Conservation (phyloP, 2,329 filamentous ascomycete species). For the Beauveria asiatica region DNA sequence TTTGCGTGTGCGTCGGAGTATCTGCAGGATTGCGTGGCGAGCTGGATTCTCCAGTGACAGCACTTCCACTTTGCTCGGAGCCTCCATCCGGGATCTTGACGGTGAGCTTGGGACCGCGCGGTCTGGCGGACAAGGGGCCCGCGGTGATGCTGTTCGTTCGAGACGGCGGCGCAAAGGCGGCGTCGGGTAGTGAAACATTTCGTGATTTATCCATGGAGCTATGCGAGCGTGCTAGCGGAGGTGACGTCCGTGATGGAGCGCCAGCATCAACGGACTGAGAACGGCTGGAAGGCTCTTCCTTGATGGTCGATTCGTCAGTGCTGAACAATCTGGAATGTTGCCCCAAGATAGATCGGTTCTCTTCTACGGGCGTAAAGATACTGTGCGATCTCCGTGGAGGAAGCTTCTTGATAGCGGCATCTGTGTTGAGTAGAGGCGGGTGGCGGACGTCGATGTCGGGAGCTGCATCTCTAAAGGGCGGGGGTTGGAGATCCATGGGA, state of each 20-base stretch:
- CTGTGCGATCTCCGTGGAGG: constrained; percentile 77
- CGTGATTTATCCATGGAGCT: constrained; percentile 36
- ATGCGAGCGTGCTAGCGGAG: constrained; percentile 43
- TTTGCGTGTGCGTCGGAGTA: constrained; percentile 44
- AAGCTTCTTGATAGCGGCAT: constrained; percentile 49
- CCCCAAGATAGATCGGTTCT: constrained; percentile 78
- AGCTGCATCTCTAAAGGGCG: constrained; percentile 42
- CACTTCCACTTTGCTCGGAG: constrained; percentile 65
- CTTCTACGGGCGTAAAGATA: constrained; percentile 96
- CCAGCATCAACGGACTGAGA: constrained; percentile 59
- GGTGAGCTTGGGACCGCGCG: constrained; percentile 70
- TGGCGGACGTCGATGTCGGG: constrained; percentile 39
- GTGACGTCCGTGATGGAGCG: constrained; percentile 43
- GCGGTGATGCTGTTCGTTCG: constrained; percentile 68
- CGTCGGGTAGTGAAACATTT: constrained; percentile 56
- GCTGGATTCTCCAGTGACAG: constrained; percentile 63
- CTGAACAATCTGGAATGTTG: constrained; percentile 69
- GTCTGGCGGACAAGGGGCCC: constrained; percentile 48
- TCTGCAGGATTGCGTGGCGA: constrained; percentile 53
- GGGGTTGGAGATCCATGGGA: constrained; percentile 43
- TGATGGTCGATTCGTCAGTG: constrained; percentile 37
- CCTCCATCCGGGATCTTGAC: constrained; percentile 92
- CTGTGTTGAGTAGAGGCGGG: constrained; percentile 41
- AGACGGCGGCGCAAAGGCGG: constrained; percentile 59
- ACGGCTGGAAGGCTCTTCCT: constrained; percentile 36